Evolutionary conservation across 768 basidiomycete genomes (phyloP).

Genomic region (Boletus fagicola): DNA sequence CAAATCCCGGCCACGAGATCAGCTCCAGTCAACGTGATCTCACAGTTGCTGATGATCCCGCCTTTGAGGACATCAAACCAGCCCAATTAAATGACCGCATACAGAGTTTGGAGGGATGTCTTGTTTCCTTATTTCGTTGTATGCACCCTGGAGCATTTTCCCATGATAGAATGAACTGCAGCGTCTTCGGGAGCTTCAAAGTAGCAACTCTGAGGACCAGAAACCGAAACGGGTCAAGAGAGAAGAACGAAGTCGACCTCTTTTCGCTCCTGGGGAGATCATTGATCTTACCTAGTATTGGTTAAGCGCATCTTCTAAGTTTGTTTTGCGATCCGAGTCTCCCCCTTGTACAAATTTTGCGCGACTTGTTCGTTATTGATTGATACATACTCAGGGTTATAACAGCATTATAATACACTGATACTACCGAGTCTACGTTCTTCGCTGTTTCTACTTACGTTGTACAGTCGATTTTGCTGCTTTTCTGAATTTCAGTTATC

Average conservation of each 20-base stretch:
- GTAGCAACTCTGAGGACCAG: background rate
- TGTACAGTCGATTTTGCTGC: background rate
- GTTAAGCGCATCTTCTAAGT: background rate
- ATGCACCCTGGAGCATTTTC: background rate
- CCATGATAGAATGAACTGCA: slow-evolving; percentile 10
- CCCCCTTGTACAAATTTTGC: background rate
- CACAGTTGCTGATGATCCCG: background rate
- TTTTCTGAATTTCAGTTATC: background rate
- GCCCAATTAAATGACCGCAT: background rate
- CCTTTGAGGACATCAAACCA: slow-evolving; percentile 1
- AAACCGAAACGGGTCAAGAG: slow-evolving; percentile 21
- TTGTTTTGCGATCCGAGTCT: background rate
- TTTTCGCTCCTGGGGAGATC: slow-evolving; percentile 6
- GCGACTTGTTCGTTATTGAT: background rate
- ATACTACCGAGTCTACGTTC: background rate
- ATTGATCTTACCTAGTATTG: slow-evolving; percentile 19
- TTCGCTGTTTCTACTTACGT: background rate
- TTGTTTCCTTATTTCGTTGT: background rate
- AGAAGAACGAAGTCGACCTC: slow-evolving; percentile 1
- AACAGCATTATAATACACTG: background rate
- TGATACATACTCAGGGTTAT: background rate
- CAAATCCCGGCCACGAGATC: background rate
- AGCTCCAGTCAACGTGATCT: background rate
- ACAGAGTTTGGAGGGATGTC: slow-evolving; percentile 9
- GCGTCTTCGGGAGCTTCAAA: slow-evolving; percentile 11